Evolutionary conservation across 768 basidiomycete species (phyloP), one percentile per base, ranked within the genome.

Genomic region (Podaxis sp.): DNA sequence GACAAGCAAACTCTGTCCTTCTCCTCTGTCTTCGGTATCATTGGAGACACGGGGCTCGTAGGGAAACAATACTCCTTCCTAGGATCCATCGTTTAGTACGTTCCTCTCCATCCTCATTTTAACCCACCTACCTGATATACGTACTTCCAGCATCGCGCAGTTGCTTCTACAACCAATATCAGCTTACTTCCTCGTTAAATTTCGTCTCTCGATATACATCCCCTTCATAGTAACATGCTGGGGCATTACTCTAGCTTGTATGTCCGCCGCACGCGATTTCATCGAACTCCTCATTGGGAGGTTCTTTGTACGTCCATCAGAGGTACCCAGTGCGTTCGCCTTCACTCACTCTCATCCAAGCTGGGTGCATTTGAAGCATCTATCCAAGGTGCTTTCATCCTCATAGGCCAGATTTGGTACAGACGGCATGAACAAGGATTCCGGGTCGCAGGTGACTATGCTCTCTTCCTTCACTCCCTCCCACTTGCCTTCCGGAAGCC

Each of bases 331-430:
- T 2, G 17, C 19, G 9, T 15, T 15, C 22, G 56, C 33, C 22
- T 36, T 26, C 39, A 12, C 40, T 36, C 53, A 24, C 17, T 30
- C 28, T 54, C 5, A 51, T 40, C 26, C 4, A 40, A 77, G 76
- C 72, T 77, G n/a, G 76, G 76, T 17, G 70, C 53, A 5, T 74
- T 75, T 52, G 74, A 77, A 66, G 71, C 74, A 4, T 75, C 76
- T 0, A 66, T 75, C 8, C 68, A 67, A 49, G 67, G 70, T 11
- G 69, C 76, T 2, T 74, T 75, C 52, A 68, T 77, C 28, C 66
- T 77, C 5, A 68, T 72, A 0, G 70, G 70, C 1, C 76, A 77
- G 56, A 74, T 74, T 9, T 77, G 74, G 74, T 77, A 77, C 66
- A 70, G 73, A 33, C 64, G 76, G 44, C 74, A 71, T 24, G 76